These are phyloP conservation scores for Fraxinus floribunda DNA, from an alignment of 305 asterid genomes.

Conservation along the genomic window DNA sequence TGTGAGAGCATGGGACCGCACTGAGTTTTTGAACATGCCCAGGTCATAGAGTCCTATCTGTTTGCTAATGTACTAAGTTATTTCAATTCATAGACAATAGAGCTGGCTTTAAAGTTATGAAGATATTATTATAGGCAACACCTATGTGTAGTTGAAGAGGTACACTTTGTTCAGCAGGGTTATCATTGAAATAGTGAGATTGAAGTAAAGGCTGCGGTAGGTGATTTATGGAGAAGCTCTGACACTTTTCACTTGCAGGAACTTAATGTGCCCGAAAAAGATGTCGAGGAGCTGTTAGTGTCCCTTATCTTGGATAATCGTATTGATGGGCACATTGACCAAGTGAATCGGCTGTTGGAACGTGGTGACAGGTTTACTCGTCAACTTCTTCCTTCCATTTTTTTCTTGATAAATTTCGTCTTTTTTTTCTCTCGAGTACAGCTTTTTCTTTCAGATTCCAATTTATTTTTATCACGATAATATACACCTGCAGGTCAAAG, in stretches of 20 bases:
- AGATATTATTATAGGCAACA: neutral
- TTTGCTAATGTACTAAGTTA: neutral
- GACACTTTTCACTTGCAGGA: slow-evolving; percentile 47
- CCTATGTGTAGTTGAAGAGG: neutral
- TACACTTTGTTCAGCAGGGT: neutral
- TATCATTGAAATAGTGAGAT: neutral
- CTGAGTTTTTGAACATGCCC: neutral
- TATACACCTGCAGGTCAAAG: slow-evolving; percentile 56
- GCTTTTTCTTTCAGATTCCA: neutral
- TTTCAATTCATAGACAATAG: neutral
- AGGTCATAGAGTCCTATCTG: neutral
- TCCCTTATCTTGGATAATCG: slow-evolving; percentile 90
- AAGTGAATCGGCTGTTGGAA: slow-evolving; percentile 86
- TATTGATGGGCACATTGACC: slow-evolving; percentile 92
- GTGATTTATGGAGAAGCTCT: neutral
- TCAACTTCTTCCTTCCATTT: neutral
- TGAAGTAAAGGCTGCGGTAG: neutral
- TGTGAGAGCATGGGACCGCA: neutral
- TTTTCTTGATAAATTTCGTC: neutral
- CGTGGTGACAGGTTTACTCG: slow-evolving; percentile 80
- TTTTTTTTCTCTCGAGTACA: neutral
- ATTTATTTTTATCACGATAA: neutral
- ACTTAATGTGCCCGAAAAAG: slow-evolving; percentile 94
- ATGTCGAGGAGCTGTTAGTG: slow-evolving; percentile 84
- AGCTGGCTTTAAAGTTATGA: neutral